These are phyloP conservation scores for Sclerotinia spermophila DNA, from an alignment of 2,329 filamentous ascomycete species.

Conservation along the genomic window DNA sequence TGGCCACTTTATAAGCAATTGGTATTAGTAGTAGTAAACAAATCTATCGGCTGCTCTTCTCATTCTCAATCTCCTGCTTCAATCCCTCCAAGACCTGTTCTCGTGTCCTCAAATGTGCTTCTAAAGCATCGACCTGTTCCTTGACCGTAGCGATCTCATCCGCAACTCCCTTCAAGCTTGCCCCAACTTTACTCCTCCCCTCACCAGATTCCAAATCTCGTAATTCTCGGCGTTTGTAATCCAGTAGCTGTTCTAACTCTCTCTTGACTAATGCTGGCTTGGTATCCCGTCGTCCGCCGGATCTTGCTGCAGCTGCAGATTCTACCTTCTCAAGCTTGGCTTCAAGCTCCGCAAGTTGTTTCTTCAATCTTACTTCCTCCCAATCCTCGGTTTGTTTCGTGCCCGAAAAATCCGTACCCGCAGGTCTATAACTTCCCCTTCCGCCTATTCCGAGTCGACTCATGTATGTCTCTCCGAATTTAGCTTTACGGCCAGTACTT, in stretches of 20 bases:
- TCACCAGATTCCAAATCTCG: constrained; percentile 70
- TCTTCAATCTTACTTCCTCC: constrained; percentile 94
- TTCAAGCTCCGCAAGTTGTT: constrained; percentile 85
- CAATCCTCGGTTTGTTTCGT: constrained; percentile 87
- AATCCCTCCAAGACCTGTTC: constrained; percentile 74
- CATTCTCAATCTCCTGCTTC: constrained; percentile 79
- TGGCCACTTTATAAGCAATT: constrained; percentile 11
- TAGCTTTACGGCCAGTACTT: constrained; percentile 83
- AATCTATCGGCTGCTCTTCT: constrained; percentile 58
- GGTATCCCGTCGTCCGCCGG: constrained; percentile 63
- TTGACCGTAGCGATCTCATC: constrained; percentile 88
- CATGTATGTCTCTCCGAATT: constrained; percentile 96
- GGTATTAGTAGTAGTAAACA: constrained; percentile 15
- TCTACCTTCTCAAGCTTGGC: constrained; percentile 82
- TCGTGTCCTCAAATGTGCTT: constrained; percentile 73
- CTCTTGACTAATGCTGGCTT: constrained; percentile 91
- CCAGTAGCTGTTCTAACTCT: constrained; percentile 87
- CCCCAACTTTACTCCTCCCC: constrained; percentile 64
- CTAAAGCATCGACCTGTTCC: constrained; percentile 90
- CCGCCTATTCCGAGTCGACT: constrained; percentile 76
- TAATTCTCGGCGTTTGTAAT: constrained; percentile 85
- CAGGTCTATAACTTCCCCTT: constrained; percentile 72
- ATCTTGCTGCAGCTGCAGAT: constrained; percentile 62
- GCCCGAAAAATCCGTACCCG: constrained; percentile 85
- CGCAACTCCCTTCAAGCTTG: constrained; percentile 69